A percentile compares a stretch with the other conserved stretches of the same genome.
Conservation (phyloP, 768 basidiomycete species). For the Tricholoma saponaceum region DNA sequence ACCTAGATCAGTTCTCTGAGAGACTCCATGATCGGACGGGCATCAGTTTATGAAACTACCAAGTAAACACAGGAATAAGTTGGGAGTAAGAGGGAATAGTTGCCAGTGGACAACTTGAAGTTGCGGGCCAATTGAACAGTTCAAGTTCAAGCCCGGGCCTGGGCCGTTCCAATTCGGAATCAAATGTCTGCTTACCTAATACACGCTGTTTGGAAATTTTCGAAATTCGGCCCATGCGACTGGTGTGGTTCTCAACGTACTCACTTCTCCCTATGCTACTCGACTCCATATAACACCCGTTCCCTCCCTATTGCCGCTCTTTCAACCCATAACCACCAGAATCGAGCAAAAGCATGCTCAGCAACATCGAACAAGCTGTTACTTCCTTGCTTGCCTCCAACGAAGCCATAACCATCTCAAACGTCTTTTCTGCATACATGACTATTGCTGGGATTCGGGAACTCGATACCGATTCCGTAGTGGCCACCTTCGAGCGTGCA, state of each 20-base stretch:
- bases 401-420: conserved; percentile 11
- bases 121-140: no score
- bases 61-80: no score
- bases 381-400: conserved; percentile 7
- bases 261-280: not conserved
- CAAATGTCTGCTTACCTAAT: not conserved
- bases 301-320: not conserved
- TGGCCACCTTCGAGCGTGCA: conserved; percentile 14
- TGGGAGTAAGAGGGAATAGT: no score
- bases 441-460: conserved; percentile 12
- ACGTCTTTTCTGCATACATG: conserved; percentile 13
- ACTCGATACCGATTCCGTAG: conserved; percentile 4
- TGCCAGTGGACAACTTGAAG: no score
- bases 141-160: no score
- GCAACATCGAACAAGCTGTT: conserved; percentile 15
- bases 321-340: not conserved
- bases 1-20: no score
- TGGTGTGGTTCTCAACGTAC: not conserved
- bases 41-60: no score
- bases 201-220: not conserved
- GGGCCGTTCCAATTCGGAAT: no score
- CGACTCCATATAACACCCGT: not conserved
- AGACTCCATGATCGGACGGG: no score
- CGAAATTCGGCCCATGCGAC: not conserved
- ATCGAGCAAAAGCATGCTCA: conserved; percentile 6